Evolutionary conservation across 2,329 filamentous ascomycete species (phyloP), one percentile per base, ranked within the genome.

Genomic region (Fusarium sulawesiense): DNA sequence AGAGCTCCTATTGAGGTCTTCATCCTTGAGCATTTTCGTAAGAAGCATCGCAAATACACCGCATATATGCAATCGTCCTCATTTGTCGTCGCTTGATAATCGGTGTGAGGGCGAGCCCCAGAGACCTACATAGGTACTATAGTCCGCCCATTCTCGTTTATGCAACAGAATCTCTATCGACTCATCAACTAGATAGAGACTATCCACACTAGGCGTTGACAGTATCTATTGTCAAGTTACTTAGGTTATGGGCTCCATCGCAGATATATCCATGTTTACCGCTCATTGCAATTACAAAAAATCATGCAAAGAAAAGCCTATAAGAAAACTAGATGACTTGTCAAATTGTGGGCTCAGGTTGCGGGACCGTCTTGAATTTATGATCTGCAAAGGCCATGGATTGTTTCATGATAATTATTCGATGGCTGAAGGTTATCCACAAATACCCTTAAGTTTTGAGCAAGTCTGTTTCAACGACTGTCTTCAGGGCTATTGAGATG

Each of bases 371-470:
- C 45, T 56, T 60, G 45, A 51, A 55, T 64, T 29, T 51, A 48
- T 63, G 54, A 64, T 64, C 56, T 50, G 46, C 59, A 64, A 58
- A 53, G 53, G 45, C 40, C 56, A 55, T 50, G 44, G 50, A 49
- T 37, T 65, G 53, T 60, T 53, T 66, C 49, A 48, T 56, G 23
- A 64, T 64, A 16, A 47, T 63, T 64, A 56, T 57, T 64, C 59
- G 23, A 49, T 16, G 44, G 45, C 55, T 42, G 42, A 45, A 40
- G 21, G 25, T 23, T 65, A 59, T 37, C 23, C 61, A 42, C 42
- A 25, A 42, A 53, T 29, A 70, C 37, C 62, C 58, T 63, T 64
- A 48, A 41, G 46, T 37, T 25, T 37, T 63, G 58, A 46, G 54
- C 30, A 46, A 21, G 55, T 63, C 55, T 30, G 29, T 30, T 34